Conservation (phyloP, 495 filamentous ascomycete species). For the Penicillium pancosmium region DNA sequence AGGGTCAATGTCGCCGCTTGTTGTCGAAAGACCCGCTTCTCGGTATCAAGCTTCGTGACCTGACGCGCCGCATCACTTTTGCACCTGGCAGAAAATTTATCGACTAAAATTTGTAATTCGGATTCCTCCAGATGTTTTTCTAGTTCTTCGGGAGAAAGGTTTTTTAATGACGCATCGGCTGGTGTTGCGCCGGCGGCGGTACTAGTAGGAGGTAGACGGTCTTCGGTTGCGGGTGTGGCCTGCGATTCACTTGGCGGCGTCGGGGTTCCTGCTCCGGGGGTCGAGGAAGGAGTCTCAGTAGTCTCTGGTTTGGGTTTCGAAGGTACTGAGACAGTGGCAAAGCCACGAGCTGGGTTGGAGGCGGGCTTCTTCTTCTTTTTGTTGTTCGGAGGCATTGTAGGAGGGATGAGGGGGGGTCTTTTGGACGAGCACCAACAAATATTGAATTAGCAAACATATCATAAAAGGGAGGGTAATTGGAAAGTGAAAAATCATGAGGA, state of each 20-base stretch:
- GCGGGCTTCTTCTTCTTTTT: slow-evolving; percentile 89
- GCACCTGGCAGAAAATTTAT: slow-evolving; percentile 74
- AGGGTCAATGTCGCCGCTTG: slow-evolving; percentile 71
- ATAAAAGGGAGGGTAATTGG: background rate
- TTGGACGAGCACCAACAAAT: background rate
- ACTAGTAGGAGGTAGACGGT: slow-evolving; percentile 12
- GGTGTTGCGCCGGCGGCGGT: slow-evolving; percentile 20
- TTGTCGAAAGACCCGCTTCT: slow-evolving; percentile 72
- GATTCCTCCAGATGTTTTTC: slow-evolving; percentile 80
- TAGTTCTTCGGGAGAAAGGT: slow-evolving; percentile 78
- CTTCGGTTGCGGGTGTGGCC: slow-evolving; percentile 24
- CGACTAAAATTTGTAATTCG: slow-evolving; percentile 79
- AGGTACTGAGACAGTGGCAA: slow-evolving; percentile 88
- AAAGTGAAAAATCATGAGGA: background rate
- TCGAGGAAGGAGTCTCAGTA: slow-evolving; percentile 33
- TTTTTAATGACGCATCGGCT: slow-evolving; percentile 42
- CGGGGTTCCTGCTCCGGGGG: slow-evolving; percentile 39
- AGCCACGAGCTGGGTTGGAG: slow-evolving; percentile 83
- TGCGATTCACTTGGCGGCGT: slow-evolving; percentile 47
- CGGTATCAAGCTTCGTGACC: slow-evolving; percentile 72
- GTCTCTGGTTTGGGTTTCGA: slow-evolving; percentile 62
- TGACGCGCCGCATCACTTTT: slow-evolving; percentile 69
- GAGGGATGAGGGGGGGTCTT: slow-evolving; percentile 17
- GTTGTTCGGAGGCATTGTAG: slow-evolving; percentile 68
- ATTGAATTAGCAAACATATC: background rate